Conservation (phyloP, 140 eudicot genomes). For the Erigeron philadelphicus region DNA sequence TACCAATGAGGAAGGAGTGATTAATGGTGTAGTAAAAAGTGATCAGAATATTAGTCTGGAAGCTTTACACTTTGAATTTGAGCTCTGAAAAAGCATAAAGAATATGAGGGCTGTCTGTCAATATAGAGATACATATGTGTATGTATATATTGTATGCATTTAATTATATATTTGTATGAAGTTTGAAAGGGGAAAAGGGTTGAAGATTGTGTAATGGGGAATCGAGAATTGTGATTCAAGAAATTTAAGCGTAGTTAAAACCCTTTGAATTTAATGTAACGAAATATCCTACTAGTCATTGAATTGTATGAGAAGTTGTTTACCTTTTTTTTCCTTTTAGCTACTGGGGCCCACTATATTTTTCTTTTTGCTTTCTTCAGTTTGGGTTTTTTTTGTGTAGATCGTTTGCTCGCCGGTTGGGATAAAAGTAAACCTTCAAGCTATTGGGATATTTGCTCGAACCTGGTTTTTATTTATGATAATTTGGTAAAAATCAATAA, state of each 20-base stretch:
- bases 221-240: conserved; percentile 27
- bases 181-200: neutral
- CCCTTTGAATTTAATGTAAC: conserved; percentile 25
- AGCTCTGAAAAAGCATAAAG: conserved; percentile 11
- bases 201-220: conserved; percentile 20
- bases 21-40: conserved; percentile 10
- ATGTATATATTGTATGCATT: neutral
- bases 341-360: neutral
- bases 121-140: neutral
- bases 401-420: too few relatives aligned
- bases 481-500: too few relatives aligned
- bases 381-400: too few relatives aligned
- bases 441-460: too few relatives aligned
- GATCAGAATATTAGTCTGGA: conserved; percentile 12
- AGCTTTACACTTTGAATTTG: conserved; percentile 21
- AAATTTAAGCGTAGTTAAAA: neutral
- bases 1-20: conserved; percentile 23
- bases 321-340: neutral
- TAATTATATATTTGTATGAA: neutral
- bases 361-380: too few relatives aligned
- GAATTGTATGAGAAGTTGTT: neutral
- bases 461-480: too few relatives aligned
- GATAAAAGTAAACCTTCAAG: too few relatives aligned
- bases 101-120: conserved; percentile 7
- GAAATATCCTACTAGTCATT: conserved; percentile 15